Conservation (phyloP, 768 basidiomycete genomes). For the Psilocybe cyanescens region DNA sequence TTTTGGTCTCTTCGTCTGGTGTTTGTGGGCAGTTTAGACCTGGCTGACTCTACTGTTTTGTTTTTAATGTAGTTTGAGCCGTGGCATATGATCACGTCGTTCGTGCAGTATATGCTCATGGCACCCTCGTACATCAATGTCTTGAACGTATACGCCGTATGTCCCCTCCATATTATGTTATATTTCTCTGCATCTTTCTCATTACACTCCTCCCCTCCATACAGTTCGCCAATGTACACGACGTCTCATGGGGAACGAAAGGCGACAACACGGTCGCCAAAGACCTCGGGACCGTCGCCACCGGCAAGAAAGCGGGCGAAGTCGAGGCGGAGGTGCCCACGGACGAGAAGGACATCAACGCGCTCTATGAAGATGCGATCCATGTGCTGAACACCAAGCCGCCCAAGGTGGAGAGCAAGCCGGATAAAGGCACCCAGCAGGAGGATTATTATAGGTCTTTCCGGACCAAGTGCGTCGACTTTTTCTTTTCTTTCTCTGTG, state of each 20-base stretch:
- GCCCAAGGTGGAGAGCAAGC: slow-evolving; percentile 68
- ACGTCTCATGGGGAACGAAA: slow-evolving; percentile 96
- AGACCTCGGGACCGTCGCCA: slow-evolving; percentile 83
- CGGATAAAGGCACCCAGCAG: slow-evolving; percentile 64
- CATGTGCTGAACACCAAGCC: slow-evolving; percentile 79
- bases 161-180: slow-evolving; percentile 20
- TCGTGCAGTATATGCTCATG: slow-evolving; percentile 90
- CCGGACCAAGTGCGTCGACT: slow-evolving; percentile 76
- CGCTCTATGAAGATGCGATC: slow-evolving; percentile 90
- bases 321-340: slow-evolving; percentile 89
- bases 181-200: background rate
- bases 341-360: slow-evolving; percentile 86
- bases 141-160: slow-evolving; percentile 86
- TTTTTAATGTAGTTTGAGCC: slow-evolving; percentile 74
- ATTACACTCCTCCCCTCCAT: slow-evolving; percentile 1
- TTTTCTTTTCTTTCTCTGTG: too few relatives aligned
- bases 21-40: background rate
- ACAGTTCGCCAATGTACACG: slow-evolving; percentile 87
- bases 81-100: slow-evolving; percentile 98
- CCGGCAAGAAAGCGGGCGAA: slow-evolving; percentile 56
- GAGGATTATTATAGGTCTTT: slow-evolving; percentile 91
- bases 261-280: slow-evolving; percentile 87
- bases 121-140: slow-evolving; percentile 95
- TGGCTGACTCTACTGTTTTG: background rate
- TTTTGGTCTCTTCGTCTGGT: background rate